phyloP scores from a whole-genome alignment of 352 stramenopile species.

The Globisporangium carolinianum region DNA sequence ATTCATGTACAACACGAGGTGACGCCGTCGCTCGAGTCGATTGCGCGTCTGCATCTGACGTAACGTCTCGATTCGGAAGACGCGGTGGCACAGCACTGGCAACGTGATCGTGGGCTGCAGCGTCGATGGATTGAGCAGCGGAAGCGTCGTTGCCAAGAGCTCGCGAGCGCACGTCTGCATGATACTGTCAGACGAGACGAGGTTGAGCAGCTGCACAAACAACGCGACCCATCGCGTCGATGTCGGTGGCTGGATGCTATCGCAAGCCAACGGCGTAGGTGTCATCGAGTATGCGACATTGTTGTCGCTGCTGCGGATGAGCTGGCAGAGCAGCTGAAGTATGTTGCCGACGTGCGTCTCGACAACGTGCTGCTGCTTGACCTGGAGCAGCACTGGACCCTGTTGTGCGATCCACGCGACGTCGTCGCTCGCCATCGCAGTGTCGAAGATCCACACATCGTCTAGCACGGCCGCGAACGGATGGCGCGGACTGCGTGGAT shows the following conservation, averaged over 20 bases:
- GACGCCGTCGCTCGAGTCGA: no score
- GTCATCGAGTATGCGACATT: no score
- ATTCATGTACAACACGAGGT: not conserved
- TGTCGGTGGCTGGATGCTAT: not conserved
- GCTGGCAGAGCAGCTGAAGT: slow-evolving; percentile 28
- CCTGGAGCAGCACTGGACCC: slow-evolving; percentile 28
- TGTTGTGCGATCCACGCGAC: slow-evolving; percentile 16
- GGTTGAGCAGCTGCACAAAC: slow-evolving; percentile 15
- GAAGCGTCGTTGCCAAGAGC: slow-evolving; percentile 22
- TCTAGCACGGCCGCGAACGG: slow-evolving; percentile 17
- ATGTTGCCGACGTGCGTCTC: slow-evolving; percentile 24
- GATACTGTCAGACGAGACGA: slow-evolving; percentile 10
- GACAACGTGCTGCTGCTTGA: slow-evolving; percentile 24
- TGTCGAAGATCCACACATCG: slow-evolving; percentile 20
- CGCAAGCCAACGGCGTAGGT: no score
- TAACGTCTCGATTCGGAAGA: not conserved
- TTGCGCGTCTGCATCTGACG: no score
- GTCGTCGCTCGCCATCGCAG: slow-evolving; percentile 6
- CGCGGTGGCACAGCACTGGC: slow-evolving; percentile 1
- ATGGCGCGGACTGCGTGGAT: not conserved
- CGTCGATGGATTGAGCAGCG: slow-evolving; percentile 5
- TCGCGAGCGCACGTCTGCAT: slow-evolving; percentile 24
- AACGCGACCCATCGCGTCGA: slow-evolving; percentile 27
- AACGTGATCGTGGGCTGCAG: slow-evolving; percentile 3
- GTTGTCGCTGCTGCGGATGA: not conserved